These are phyloP conservation scores for Oldenlandia corymbosa DNA, from an alignment of 257 asterid genomes.

Conservation along the genomic window DNA sequence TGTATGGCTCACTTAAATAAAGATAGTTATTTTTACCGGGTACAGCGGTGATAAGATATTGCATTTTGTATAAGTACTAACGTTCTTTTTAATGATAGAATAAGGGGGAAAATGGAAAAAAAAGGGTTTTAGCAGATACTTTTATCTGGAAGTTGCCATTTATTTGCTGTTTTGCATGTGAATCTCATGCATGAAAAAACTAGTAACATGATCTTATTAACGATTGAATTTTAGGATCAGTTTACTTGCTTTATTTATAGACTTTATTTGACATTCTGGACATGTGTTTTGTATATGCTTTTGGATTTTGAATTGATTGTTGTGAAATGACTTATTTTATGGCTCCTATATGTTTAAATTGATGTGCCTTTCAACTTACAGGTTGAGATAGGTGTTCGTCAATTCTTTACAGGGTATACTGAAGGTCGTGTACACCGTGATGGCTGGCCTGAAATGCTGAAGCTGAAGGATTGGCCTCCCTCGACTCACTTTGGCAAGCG, in stretches of 20 bases:
- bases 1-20: not conserved
- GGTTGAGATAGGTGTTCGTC: slow-evolving; percentile 45
- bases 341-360: not conserved
- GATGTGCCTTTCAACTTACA: slow-evolving; percentile 15
- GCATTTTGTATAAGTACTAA: not conserved
- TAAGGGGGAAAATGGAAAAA: too few relatives aligned
- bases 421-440: slow-evolving; percentile 28
- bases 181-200: not conserved
- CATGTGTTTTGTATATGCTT: not conserved
- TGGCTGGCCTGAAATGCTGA: slow-evolving; percentile 56
- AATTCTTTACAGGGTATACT: slow-evolving; percentile 50
- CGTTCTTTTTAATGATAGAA: not conserved
- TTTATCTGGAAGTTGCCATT: not conserved
- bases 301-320: not conserved
- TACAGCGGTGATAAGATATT: too few relatives aligned
- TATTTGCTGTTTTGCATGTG: not conserved
- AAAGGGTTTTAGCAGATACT: not conserved
- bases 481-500: slow-evolving; percentile 37
- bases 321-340: not conserved
- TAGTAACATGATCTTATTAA: not conserved
- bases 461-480: slow-evolving; percentile 66
- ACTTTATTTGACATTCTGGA: not conserved
- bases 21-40: too few relatives aligned
- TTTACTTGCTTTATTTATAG: not conserved
- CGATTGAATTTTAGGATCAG: too few relatives aligned